phyloP scores from a whole-genome alignment of 805 yeast genomes.

The Candida maris region DNA sequence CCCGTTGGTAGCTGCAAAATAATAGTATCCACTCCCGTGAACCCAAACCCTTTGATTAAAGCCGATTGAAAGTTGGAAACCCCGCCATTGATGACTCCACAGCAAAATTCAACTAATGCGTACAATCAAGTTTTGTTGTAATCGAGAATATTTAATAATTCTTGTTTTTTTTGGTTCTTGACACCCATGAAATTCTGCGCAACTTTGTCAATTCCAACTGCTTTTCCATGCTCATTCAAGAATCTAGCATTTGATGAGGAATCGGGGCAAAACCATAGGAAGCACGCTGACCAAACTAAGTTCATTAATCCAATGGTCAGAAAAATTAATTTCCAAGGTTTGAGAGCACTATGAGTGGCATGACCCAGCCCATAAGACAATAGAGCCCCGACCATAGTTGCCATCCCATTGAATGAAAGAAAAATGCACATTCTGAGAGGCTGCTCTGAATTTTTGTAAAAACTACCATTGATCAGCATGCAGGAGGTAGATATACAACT shows the following conservation, averaged over 20 bases:
- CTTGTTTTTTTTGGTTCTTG: constrained; percentile 37
- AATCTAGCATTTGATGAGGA: constrained; percentile 45
- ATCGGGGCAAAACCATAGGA: constrained; percentile 33
- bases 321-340: constrained; percentile 42
- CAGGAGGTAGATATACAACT: constrained; percentile 29
- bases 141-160: constrained; percentile 40
- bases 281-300: constrained; percentile 29
- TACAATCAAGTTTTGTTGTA: constrained; percentile 24
- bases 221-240: constrained; percentile 38
- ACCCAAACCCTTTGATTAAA: constrained; percentile 37
- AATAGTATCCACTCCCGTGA: constrained; percentile 19
- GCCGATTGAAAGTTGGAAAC: constrained; percentile 44
- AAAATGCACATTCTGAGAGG: constrained; percentile 23
- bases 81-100: constrained; percentile 56
- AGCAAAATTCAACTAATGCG: constrained; percentile 32
- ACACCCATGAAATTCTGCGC: constrained; percentile 43
- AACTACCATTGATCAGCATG: constrained; percentile 31
- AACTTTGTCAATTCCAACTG: constrained; percentile 24
- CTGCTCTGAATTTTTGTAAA: constrained; percentile 28
- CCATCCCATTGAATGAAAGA: constrained; percentile 21
- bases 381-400: constrained; percentile 13
- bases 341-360: constrained; percentile 5
- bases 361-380: constrained; percentile 12
- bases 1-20: constrained; percentile 28
- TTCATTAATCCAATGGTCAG: constrained; percentile 40